These are phyloP conservation scores for Haplosporangium sp. DNA, from an alignment of 371 early-diverging fungal genomes.

Conservation along the genomic window DNA sequence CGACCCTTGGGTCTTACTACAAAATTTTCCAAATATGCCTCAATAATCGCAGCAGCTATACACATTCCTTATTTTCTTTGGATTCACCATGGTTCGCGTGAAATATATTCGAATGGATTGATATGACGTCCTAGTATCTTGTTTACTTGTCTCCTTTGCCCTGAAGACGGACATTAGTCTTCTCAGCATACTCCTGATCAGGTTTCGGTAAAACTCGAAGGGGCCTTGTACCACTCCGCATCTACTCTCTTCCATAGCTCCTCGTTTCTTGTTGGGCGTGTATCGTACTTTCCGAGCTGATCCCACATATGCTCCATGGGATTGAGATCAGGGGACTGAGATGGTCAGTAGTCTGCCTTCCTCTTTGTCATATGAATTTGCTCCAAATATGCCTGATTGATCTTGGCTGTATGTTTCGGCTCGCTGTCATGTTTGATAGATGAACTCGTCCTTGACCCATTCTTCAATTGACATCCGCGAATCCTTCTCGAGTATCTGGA, in stretches of 20 bases:
- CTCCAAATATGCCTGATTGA: slow-evolving; percentile 18
- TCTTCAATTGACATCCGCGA: neutral
- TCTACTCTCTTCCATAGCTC: neutral
- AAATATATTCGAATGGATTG: too few relatives aligned
- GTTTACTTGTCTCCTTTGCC: too few relatives aligned
- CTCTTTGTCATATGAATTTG: neutral
- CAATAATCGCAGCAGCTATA: too few relatives aligned
- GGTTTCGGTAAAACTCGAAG: too few relatives aligned
- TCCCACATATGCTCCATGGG: slow-evolving; percentile 48
- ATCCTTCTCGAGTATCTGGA: neutral
- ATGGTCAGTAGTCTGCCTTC: too few relatives aligned
- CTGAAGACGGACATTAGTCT: too few relatives aligned
- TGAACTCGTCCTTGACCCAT: neutral
- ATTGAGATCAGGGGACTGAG: slow-evolving; percentile 39
- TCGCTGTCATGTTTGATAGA: slow-evolving; percentile 51
- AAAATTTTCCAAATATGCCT: too few relatives aligned
- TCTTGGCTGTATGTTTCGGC: slow-evolving; percentile 35
- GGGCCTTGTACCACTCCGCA: neutral
- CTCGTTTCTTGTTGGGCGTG: neutral
- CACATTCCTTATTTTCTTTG: too few relatives aligned
- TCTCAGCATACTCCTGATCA: too few relatives aligned
- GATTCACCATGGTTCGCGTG: too few relatives aligned
- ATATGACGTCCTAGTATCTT: too few relatives aligned
- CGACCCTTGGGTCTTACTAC: too few relatives aligned
- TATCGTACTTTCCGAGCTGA: neutral